phyloP scores from a whole-genome alignment of 2,329 filamentous ascomycete species.

The Xylaria polymorpha region DNA sequence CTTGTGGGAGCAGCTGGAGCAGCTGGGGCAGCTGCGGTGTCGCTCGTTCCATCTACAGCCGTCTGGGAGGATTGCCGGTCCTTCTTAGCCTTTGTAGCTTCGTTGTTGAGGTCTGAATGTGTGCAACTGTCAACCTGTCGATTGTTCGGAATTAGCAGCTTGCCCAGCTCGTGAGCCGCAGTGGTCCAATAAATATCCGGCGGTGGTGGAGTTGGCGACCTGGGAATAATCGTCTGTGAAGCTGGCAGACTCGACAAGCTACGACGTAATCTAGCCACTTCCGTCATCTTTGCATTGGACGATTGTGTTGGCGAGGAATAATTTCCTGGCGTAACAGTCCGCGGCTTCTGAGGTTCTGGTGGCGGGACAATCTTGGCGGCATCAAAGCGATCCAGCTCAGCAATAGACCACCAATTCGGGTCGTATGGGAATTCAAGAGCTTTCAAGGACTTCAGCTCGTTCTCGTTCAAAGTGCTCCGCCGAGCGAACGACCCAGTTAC shows the following conservation, averaged over 20 bases:
- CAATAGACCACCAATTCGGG: slow-evolving; percentile 75
- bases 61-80: slow-evolving; percentile 71
- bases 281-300: slow-evolving; percentile 82
- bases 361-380: slow-evolving; percentile 63
- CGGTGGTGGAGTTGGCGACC: slow-evolving; percentile 72
- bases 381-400: slow-evolving; percentile 77
- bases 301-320: slow-evolving; percentile 91
- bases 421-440: slow-evolving; percentile 65
- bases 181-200: slow-evolving; percentile 88
- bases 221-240: slow-evolving; percentile 51
- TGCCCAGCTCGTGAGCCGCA: slow-evolving; percentile 85
- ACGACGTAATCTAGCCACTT: slow-evolving; percentile 72
- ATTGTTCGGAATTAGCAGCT: slow-evolving; percentile 80
- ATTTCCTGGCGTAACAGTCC: slow-evolving; percentile 70
- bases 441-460: slow-evolving; percentile 48
- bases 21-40: neutral
- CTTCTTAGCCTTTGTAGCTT: slow-evolving; percentile 70
- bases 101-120: slow-evolving; percentile 80
- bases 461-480: slow-evolving; percentile 49
- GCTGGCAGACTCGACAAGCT: slow-evolving; percentile 68
- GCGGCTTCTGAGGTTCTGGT: slow-evolving; percentile 64
- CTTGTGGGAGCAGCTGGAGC: slow-evolving; percentile 61
- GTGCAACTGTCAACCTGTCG: slow-evolving; percentile 81
- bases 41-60: slow-evolving; percentile 49
- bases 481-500: slow-evolving; percentile 57